Evolutionary conservation across 441 rosid species (phyloP).

Genomic region (Capsella rubella): DNA sequence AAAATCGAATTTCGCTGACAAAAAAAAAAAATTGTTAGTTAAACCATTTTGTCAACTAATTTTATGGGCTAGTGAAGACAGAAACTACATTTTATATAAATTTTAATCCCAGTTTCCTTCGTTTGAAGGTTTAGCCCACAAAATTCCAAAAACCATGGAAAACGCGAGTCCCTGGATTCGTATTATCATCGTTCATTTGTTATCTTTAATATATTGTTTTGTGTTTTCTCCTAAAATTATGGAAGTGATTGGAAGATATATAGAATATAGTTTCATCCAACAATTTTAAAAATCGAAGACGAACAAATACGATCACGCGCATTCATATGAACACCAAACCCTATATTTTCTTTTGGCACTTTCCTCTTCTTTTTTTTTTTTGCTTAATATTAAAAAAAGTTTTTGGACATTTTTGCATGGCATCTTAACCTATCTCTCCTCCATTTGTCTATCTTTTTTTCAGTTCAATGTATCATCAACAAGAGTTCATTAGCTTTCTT

Average conservation of each 20-base stretch:
- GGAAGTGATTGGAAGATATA: constrained; percentile 32
- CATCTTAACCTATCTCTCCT: constrained; percentile 45
- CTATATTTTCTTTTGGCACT: constrained; percentile 24
- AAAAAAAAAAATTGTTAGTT: no score
- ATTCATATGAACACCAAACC: constrained; percentile 25
- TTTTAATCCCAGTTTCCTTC: no score
- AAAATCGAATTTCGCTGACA: no score
- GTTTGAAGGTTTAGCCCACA: background rate
- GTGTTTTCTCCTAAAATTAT: constrained; percentile 37
- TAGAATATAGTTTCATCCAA: constrained; percentile 14
- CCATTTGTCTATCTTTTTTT: constrained; percentile 42
- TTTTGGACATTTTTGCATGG: constrained; percentile 48
- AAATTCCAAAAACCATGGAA: constrained; percentile 32
- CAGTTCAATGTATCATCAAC: constrained; percentile 43
- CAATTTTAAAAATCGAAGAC: background rate
- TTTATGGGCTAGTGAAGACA: no score
- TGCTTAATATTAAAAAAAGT: background rate
- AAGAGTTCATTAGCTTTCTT: constrained; percentile 18
- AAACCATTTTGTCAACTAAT: no score
- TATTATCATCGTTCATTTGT: background rate
- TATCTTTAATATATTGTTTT: background rate
- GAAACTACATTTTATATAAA: no score
- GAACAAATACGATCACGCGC: constrained; percentile 30
- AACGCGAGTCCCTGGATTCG: constrained; percentile 23
- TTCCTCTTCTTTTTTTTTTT: background rate